A percentile compares a stretch with the other conserved stretches of the same genome.
Conservation (phyloP, 192 early-diverging fungal genomes). For the Cladochytrium replicatum region DNA sequence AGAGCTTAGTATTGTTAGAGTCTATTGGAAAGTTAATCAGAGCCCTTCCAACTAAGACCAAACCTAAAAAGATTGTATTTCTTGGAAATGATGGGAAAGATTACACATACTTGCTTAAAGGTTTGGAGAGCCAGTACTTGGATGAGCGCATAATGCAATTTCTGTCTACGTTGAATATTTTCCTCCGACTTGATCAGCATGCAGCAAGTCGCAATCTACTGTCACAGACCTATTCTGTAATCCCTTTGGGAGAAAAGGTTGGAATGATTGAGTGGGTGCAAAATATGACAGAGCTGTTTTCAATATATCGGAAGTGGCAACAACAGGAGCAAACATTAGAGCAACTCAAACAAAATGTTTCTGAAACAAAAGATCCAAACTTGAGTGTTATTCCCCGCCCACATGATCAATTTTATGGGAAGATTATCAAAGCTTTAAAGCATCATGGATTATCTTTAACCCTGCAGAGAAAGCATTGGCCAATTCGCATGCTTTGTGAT, state of each 20-base stretch:
- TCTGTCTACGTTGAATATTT: constrained; percentile 45
- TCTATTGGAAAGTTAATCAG: constrained; percentile 10
- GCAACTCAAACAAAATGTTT: constrained; percentile 40
- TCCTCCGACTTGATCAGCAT: constrained; percentile 47
- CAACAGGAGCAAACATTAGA: constrained; percentile 51
- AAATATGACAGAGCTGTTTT: constrained; percentile 66
- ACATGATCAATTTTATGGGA: constrained; percentile 33
- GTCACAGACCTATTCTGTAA: constrained; percentile 60
- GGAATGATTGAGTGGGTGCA: constrained; percentile 97
- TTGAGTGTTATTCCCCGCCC: no score
- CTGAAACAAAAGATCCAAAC: no score
- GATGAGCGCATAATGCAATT: constrained; percentile 90
- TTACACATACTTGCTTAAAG: constrained; percentile 80
- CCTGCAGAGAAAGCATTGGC: constrained; percentile 59
- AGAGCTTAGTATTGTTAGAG: constrained; percentile 13
- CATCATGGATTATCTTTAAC: constrained; percentile 38
- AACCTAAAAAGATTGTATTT: constrained; percentile 77
- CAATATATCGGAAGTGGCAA: constrained; percentile 69
- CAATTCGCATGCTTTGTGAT: constrained; percentile 40
- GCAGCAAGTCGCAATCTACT: constrained; percentile 20
- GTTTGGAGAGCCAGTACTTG: constrained; percentile 82
- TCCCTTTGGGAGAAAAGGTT: constrained; percentile 77
- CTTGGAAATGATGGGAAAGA: constrained; percentile 40
- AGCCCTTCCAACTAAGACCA: constrained; percentile 77
- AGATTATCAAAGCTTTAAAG: constrained; percentile 39